Conservation (phyloP, 352 stramenopile species). For the Globisporangium takayamanum region DNA sequence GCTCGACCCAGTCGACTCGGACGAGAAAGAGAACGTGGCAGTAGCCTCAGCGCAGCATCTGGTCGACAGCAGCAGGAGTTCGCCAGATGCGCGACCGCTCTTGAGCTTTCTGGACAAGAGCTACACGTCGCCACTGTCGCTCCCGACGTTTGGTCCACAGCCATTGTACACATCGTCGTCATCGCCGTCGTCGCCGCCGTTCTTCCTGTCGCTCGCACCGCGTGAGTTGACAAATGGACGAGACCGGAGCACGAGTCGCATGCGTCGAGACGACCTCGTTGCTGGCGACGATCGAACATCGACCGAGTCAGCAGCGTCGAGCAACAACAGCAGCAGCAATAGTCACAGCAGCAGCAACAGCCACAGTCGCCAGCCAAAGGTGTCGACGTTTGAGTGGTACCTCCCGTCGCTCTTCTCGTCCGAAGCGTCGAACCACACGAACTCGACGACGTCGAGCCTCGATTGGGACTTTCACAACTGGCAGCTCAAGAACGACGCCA, state of each 20-base stretch:
- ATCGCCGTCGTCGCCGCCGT: constrained; percentile 18
- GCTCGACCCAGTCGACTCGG: not conserved
- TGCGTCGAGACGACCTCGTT: constrained; percentile 13
- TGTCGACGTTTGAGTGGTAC: constrained; percentile 62
- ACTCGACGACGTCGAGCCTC: constrained; percentile 43
- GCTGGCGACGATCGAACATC: constrained; percentile 18
- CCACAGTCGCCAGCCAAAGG: constrained; percentile 8
- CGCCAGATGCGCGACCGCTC: constrained; percentile 19
- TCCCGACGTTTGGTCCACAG: constrained; percentile 36
- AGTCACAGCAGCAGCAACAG: not conserved
- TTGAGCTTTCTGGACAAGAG: constrained; percentile 35
- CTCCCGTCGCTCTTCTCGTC: constrained; percentile 71
- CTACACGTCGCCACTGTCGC: constrained; percentile 21
- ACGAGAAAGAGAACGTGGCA: constrained; percentile 1
- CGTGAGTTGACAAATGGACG: constrained; percentile 11
- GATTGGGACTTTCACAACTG: constrained; percentile 81
- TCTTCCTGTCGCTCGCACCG: constrained; percentile 51
- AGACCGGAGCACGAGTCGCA: not conserved
- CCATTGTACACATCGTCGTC: constrained; percentile 35
- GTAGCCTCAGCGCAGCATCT: not conserved
- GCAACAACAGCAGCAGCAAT: not conserved
- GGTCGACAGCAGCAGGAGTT: constrained; percentile 11
- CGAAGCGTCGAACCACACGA: constrained; percentile 48
- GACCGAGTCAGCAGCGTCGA: constrained; percentile 6
- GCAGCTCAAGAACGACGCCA: constrained; percentile 16